Evolutionary conservation across 1,284 basidiomycete species (phyloP).

Genomic region (Apiotrichum veenhuisii): DNA sequence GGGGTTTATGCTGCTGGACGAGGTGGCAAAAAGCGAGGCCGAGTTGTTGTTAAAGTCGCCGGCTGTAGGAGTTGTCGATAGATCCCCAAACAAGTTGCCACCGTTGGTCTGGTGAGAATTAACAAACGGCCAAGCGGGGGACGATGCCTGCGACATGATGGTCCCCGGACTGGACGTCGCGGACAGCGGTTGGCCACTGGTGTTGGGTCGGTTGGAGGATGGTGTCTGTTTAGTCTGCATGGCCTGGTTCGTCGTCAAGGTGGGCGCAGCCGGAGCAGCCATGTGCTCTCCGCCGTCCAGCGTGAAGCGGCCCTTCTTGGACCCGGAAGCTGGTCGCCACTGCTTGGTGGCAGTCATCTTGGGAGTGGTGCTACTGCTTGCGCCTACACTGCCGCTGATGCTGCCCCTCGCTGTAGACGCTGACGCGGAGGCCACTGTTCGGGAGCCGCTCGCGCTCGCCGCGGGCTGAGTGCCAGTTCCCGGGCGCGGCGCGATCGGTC

Average conservation of each 20-base stretch:
- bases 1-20: constrained; percentile 6
- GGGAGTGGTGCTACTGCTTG: background rate
- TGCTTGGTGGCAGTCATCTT: constrained; percentile 39
- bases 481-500: constrained; percentile 36
- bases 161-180: background rate
- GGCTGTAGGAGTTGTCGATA: constrained; percentile 12
- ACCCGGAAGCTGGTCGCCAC: constrained; percentile 32
- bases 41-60: constrained; percentile 4
- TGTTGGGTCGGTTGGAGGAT: background rate
- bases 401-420: constrained; percentile 3
- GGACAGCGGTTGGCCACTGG: background rate
- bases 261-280: constrained; percentile 10
- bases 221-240: background rate
- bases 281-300: constrained; percentile 38
- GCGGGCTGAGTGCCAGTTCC: constrained; percentile 12
- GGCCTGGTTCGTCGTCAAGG: constrained; percentile 24
- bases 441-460: constrained; percentile 1
- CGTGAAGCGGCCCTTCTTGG: constrained; percentile 47
- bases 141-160: background rate
- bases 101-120: background rate
- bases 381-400: background rate
- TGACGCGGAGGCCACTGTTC: constrained; percentile 4
- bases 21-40: constrained; percentile 7
- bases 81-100: constrained; percentile 5
- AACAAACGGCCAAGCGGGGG: constrained; percentile 8